Evolutionary conservation across 2,329 filamentous ascomycete species (phyloP).

Genomic region (Fusarium chlamydosporum): DNA sequence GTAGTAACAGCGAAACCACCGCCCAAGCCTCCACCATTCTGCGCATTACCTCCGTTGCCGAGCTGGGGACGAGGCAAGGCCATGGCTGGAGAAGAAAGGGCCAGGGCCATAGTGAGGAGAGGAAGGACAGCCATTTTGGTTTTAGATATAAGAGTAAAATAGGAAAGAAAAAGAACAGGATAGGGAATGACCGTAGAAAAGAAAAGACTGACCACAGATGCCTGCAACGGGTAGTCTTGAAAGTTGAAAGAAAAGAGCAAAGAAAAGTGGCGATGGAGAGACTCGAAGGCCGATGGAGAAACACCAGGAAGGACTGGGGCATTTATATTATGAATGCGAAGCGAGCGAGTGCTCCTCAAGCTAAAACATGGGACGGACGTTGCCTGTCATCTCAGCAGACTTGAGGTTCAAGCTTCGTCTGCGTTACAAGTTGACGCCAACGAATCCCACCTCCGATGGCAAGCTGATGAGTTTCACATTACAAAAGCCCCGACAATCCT

Average conservation of each 20-base stretch:
- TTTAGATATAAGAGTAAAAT: slow-evolving; percentile 19
- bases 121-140: slow-evolving; percentile 50
- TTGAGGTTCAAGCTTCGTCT: slow-evolving; percentile 10
- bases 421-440: slow-evolving; percentile 36
- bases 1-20: slow-evolving; percentile 20
- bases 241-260: slow-evolving; percentile 45
- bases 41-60: slow-evolving; percentile 18
- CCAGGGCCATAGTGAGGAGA: slow-evolving; percentile 48
- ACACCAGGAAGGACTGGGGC: slow-evolving; percentile 11
- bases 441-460: slow-evolving; percentile 37
- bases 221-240: slow-evolving; percentile 49
- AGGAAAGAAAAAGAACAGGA: slow-evolving; percentile 22
- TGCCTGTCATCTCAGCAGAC: slow-evolving; percentile 28
- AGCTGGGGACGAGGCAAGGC: slow-evolving; percentile 40
- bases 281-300: slow-evolving; percentile 23
- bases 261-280: slow-evolving; percentile 45
- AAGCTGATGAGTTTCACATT: slow-evolving; percentile 46
- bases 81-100: slow-evolving; percentile 44
- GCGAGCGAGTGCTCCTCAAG: not conserved
- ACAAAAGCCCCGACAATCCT: slow-evolving; percentile 35
- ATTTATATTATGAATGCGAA: slow-evolving; percentile 41
- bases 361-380: slow-evolving; percentile 25
- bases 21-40: slow-evolving; percentile 36
- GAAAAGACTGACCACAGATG: slow-evolving; percentile 49
- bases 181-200: slow-evolving; percentile 35